A percentile compares a stretch with the other conserved stretches of the same genome.
Evolutionary conservation across 202 grass and related monocot genomes (phyloP).

Genomic region (Miscanthus sacchariflorus): DNA sequence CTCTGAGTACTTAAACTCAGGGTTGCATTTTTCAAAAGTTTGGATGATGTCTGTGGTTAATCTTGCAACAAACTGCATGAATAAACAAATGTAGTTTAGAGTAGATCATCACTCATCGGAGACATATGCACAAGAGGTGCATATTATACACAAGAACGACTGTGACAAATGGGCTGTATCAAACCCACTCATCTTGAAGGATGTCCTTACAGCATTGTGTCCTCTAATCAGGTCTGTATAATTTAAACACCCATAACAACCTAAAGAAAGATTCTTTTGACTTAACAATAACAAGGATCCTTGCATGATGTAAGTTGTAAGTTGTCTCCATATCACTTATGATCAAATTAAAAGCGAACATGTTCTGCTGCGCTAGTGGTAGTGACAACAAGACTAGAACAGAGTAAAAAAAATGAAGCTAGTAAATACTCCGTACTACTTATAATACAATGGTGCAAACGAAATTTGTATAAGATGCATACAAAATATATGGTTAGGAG

Average conservation of each 20-base stretch:
- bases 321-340: conserved; percentile 21
- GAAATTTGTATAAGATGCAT: conserved; percentile 20
- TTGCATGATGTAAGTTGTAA: conserved; percentile 34
- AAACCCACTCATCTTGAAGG: not conserved
- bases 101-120: conserved; percentile 16
- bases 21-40: conserved; percentile 85
- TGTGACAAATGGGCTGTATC: conserved; percentile 23
- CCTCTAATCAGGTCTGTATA: not conserved
- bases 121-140: conserved; percentile 23
- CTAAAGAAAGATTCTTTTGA: not conserved
- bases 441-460: conserved; percentile 16
- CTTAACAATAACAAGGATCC: conserved; percentile 14
- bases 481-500: not conserved
- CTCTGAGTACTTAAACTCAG: conserved; percentile 81
- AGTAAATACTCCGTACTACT: not conserved
- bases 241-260: conserved; percentile 19
- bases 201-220: conserved; percentile 3
- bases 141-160: conserved; percentile 37
- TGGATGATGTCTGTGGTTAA: conserved; percentile 81
- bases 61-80: conserved; percentile 78
- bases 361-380: conserved; percentile 20
- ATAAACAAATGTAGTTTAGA: conserved; percentile 55
- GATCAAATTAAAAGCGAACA: conserved; percentile 29
- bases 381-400: conserved; percentile 23
- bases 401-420: conserved; percentile 21